phyloP scores from a whole-genome alignment of 495 filamentous ascomycete genomes.

The Aspergillus affinis region DNA sequence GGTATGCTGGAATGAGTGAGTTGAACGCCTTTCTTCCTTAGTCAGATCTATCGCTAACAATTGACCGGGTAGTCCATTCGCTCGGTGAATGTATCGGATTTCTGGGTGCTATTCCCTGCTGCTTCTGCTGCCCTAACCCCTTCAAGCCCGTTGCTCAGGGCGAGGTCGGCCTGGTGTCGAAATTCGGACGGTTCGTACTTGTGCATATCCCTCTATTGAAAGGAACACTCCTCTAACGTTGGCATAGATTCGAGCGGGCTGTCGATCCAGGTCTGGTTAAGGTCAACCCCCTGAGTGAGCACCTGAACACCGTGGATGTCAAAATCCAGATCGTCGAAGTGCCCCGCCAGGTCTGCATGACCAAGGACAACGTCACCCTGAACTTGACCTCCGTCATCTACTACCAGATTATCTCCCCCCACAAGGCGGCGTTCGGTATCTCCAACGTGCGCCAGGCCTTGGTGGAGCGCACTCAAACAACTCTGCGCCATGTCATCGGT shows the following conservation, averaged over 20 bases:
- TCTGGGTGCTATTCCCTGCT: conserved; percentile 87
- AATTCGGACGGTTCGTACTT: conserved; percentile 71
- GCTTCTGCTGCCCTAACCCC: conserved; percentile 89
- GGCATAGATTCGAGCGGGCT: conserved; percentile 74
- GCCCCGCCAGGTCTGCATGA: conserved; percentile 97
- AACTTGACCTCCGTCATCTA: conserved; percentile 97
- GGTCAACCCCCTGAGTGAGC: conserved; percentile 95
- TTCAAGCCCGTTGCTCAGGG: conserved; percentile 94
- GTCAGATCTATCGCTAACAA: conserved; percentile 9
- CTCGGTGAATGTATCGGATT: conserved; percentile 77
- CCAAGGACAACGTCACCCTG: conserved; percentile 96
- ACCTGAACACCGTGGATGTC: conserved; percentile 88
- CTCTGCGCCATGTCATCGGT: conserved; percentile 94
- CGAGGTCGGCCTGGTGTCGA: conserved; percentile 91
- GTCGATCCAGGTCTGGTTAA: conserved; percentile 97
- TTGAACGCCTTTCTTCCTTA: conserved; percentile 9
- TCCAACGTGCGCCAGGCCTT: conserved; percentile 91
- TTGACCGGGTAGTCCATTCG: conserved; percentile 56
- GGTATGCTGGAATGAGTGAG: conserved; percentile 89
- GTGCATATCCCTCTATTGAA: background rate
- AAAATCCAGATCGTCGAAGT: conserved; percentile 99
- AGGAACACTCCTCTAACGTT: conserved; percentile 10
- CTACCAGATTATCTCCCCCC: conserved; percentile 93
- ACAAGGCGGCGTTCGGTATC: conserved; percentile 98
- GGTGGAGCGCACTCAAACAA: conserved; percentile 96